A percentile compares a stretch with the other conserved stretches of the same genome.
Evolutionary conservation across 345 rosid genomes (phyloP).

Genomic region (Arabis alpina): DNA sequence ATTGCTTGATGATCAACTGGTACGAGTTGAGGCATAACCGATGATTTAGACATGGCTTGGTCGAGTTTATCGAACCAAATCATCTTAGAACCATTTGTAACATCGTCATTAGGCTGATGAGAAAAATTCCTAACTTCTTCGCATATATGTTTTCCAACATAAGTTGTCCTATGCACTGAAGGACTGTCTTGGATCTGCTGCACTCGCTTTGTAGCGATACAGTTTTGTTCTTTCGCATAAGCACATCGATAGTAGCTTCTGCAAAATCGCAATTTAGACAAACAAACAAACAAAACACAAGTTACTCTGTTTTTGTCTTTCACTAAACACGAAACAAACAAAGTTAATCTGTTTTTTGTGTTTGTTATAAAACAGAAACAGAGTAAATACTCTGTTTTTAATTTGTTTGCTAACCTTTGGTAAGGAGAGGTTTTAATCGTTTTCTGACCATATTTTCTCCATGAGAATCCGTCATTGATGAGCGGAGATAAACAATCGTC

Average conservation of each 20-base stretch:
- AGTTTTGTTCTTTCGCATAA: constrained; percentile 45
- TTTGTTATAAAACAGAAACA: neutral
- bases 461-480: constrained; percentile 38
- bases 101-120: neutral
- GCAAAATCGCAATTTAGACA: neutral
- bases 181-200: constrained; percentile 42
- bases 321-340: too few relatives aligned
- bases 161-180: constrained; percentile 39
- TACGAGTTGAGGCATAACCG: constrained; percentile 7
- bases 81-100: constrained; percentile 10
- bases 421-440: constrained; percentile 36
- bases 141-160: constrained; percentile 44
- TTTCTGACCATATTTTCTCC: constrained; percentile 65
- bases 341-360: too few relatives aligned
- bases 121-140: neutral
- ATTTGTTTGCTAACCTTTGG: constrained; percentile 38
- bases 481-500: neutral
- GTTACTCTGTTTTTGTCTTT: too few relatives aligned
- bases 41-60: neutral
- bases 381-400: neutral
- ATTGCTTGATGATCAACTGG: neutral
- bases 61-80: constrained; percentile 15
- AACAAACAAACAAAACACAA: too few relatives aligned
- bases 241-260: constrained; percentile 56
- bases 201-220: constrained; percentile 54